A percentile compares a stretch with the other conserved stretches of the same genome.
Conservation (phyloP, 2,329 filamentous ascomycete genomes). For the Neonectria neomacrospora region DNA sequence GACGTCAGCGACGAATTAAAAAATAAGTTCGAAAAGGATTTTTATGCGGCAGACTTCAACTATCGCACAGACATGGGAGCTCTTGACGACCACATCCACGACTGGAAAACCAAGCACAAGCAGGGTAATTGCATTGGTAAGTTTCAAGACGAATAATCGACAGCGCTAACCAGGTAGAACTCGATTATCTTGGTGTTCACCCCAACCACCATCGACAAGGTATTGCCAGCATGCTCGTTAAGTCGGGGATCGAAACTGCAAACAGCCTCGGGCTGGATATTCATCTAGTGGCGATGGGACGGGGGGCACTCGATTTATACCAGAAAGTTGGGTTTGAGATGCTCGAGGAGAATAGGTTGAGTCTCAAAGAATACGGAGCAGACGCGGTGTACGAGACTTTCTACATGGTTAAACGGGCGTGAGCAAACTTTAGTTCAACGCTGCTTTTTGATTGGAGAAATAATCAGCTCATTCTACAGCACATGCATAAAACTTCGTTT, state of each 20-base stretch:
- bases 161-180: constrained; percentile 19
- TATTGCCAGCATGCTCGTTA: constrained; percentile 37
- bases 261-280: constrained; percentile 32
- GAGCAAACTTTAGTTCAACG: too few relatives aligned
- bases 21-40: background rate
- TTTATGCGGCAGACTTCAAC: constrained; percentile 14
- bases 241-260: constrained; percentile 35
- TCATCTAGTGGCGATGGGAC: constrained; percentile 34
- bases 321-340: constrained; percentile 35
- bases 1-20: constrained; percentile 20
- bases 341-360: constrained; percentile 19
- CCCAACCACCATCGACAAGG: constrained; percentile 37
- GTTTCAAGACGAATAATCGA: rapidly evolving
- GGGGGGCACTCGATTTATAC: constrained; percentile 29
- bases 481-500: too few relatives aligned
- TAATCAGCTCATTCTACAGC: too few relatives aligned
- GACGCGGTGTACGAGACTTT: constrained; percentile 31
- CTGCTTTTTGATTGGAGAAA: too few relatives aligned
- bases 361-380: constrained; percentile 14
- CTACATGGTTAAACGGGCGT: constrained; percentile 18
- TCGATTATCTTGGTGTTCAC: constrained; percentile 40
- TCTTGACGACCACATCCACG: constrained; percentile 25
- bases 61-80: constrained; percentile 14
- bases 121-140: constrained; percentile 27
- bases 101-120: constrained; percentile 27